Base-by-base conservation (phyloP, 257 asterid genomes). In the Jacaranda copaia region DNA sequence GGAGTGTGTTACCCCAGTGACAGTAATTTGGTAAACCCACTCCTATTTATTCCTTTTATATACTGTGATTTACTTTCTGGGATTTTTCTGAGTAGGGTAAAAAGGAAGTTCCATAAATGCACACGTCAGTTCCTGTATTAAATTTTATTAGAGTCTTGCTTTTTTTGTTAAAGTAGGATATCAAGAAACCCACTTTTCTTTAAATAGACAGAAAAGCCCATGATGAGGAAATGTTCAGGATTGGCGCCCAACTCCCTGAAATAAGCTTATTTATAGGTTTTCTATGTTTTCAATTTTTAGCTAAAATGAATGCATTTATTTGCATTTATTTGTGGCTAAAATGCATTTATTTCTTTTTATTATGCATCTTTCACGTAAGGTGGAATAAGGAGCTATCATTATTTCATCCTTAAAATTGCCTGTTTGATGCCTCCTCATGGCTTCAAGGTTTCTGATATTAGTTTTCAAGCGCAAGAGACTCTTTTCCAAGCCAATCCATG, bases 21-120 rank as follows among this genome's bases (percentile, higher is more conserved):
- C 36, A 15, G 52, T 77, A 59, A 42, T 66, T 57, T 7, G 61
- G 65, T 80, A 58, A 73, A 62, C 60, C 62, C 40, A 5, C 66
- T 66, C 70, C 56, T 59, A 49, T 68, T 32, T 53, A 38, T 70
- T 61, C 81, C 48, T 35, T 25, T 46, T 35, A 55, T 25, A 35
- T 15, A 10, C 8, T 58, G 40, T 59, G 40, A 60, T 66, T 49
- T 43, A 10, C 14, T 64, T 38, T 73, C 15, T 40, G 11, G 52
- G 43, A 45, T 14, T 13, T 49, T 38, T n/a, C 4, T 13, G 15
- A 12, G 25, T 65, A 64, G 69, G 74, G 65, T 1, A 8, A 10
- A 48, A 68, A 58, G 16, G 19, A 15, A 20, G 63, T 43, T 55
- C 68, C 76, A 67, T 80, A 42, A 80, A 68, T 69, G 55, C 72